Conservation (phyloP, 805 yeast species). For the Suhomyces sp. region DNA sequence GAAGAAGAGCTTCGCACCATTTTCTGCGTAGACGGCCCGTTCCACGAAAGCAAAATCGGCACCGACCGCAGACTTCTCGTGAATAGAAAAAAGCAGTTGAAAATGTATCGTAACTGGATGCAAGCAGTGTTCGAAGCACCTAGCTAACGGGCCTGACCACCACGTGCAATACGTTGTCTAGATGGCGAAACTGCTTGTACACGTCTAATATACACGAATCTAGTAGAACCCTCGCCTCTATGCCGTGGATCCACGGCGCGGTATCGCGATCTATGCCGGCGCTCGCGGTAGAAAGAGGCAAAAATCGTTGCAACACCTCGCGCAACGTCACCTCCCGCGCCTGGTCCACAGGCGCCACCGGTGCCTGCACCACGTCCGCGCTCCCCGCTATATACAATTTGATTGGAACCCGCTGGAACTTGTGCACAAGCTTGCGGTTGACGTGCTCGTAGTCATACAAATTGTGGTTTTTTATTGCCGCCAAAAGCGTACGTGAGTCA, state of each 20-base stretch:
- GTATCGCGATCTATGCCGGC: background rate
- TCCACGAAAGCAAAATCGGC: slow-evolving; percentile 72
- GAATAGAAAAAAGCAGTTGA: slow-evolving; percentile 85
- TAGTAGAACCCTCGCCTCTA: slow-evolving; percentile 18
- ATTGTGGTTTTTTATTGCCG: slow-evolving; percentile 41
- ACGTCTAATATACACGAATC: slow-evolving; percentile 18
- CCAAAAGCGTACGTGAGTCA: slow-evolving; percentile 59
- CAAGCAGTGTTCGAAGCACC: slow-evolving; percentile 75
- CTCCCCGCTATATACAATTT: slow-evolving; percentile 45
- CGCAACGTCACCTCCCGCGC: slow-evolving; percentile 11
- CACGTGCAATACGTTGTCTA: slow-evolving; percentile 36
- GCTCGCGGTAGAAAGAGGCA: background rate
- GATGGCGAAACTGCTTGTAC: slow-evolving; percentile 32
- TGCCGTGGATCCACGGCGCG: slow-evolving; percentile 31
- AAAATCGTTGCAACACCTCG: slow-evolving; percentile 8
- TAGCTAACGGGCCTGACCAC: background rate
- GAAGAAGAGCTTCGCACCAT: slow-evolving; percentile 84
- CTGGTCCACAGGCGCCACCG: slow-evolving; percentile 8
- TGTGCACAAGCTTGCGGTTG: slow-evolving; percentile 21
- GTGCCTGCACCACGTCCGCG: slow-evolving; percentile 31
- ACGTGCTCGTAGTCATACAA: slow-evolving; percentile 22
- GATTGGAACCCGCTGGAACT: slow-evolving; percentile 42
- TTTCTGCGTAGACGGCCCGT: slow-evolving; percentile 50
- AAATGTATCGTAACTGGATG: slow-evolving; percentile 96
- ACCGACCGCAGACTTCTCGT: slow-evolving; percentile 89